Evolutionary conservation across 768 basidiomycete genomes (phyloP).

Genomic region (Suillus subalutaceus): DNA sequence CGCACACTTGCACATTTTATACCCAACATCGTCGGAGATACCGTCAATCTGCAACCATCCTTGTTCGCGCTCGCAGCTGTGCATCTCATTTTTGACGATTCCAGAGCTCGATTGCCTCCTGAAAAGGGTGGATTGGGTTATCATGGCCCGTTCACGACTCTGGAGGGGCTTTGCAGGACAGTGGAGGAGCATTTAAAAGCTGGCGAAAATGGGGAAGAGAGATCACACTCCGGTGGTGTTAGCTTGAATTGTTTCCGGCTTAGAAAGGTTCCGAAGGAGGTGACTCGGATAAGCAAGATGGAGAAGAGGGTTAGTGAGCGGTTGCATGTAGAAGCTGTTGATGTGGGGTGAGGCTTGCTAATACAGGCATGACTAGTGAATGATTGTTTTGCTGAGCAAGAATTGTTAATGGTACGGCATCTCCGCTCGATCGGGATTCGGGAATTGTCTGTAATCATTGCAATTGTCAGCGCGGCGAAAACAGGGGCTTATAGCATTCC

Average conservation of each 20-base stretch:
- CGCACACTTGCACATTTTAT: slow-evolving; percentile 40
- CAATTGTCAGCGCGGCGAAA: not conserved
- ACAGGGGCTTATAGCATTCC: not conserved
- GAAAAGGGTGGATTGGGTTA: slow-evolving; percentile 67
- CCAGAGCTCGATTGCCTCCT: slow-evolving; percentile 58
- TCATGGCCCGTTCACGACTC: slow-evolving; percentile 56
- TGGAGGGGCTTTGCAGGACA: slow-evolving; percentile 61
- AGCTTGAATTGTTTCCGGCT: slow-evolving; percentile 40
- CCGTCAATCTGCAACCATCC: slow-evolving; percentile 61
- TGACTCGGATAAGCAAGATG: slow-evolving; percentile 21
- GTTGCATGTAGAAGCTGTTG: slow-evolving; percentile 20
- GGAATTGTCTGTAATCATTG: not conserved
- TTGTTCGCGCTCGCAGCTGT: slow-evolving; percentile 55
- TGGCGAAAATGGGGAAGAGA: slow-evolving; percentile 40
- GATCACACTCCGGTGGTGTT: slow-evolving; percentile 48
- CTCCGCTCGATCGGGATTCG: not conserved
- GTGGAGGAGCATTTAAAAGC: slow-evolving; percentile 47
- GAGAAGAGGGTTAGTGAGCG: slow-evolving; percentile 30
- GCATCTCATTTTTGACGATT: slow-evolving; percentile 67
- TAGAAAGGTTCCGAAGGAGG: slow-evolving; percentile 30
- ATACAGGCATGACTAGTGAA: not conserved
- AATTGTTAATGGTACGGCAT: not conserved
- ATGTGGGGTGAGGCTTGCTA: slow-evolving; percentile 10
- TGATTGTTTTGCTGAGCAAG: not conserved
- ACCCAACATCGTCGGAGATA: slow-evolving; percentile 49